phyloP scores from a whole-genome alignment of 257 asterid genomes.

The Penstemon davidsonii region DNA sequence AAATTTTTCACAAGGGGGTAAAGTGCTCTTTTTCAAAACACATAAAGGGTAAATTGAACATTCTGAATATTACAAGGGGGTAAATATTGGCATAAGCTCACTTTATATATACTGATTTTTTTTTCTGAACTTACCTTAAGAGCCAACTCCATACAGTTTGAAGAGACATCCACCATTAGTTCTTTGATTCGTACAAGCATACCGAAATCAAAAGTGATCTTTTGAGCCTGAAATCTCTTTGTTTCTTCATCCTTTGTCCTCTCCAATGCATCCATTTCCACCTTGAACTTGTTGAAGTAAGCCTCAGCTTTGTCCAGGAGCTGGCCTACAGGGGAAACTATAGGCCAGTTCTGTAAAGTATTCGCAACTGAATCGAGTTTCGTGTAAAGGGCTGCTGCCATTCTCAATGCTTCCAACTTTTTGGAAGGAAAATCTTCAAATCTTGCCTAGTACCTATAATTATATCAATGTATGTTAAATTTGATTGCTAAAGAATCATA shows the following conservation, averaged over 20 bases:
- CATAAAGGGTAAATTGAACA: no score
- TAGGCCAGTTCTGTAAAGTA: conserved; percentile 60
- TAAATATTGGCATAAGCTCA: no score
- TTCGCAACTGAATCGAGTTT: conserved; percentile 54
- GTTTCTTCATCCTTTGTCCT: conserved; percentile 79
- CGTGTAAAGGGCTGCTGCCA: conserved; percentile 68
- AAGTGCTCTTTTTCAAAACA: no score
- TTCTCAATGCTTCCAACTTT: conserved; percentile 81
- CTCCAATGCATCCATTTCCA: conserved; percentile 71
- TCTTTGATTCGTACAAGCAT: conserved; percentile 76
- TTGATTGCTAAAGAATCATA: conserved; percentile 9
- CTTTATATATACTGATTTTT: no score
- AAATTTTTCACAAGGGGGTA: no score
- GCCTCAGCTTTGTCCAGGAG: conserved; percentile 67
- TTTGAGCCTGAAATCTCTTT: conserved; percentile 69
- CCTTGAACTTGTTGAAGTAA: conserved; percentile 81
- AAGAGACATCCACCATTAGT: conserved; percentile 76
- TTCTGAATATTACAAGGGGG: no score
- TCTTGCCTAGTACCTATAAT: conserved; percentile 72
- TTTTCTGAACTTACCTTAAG: conserved; percentile 55
- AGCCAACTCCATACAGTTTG: conserved; percentile 82
- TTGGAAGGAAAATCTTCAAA: conserved; percentile 78
- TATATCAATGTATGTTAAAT: neutral
- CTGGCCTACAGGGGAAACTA: conserved; percentile 50
- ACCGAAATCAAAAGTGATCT: conserved; percentile 73